Evolutionary conservation across 371 early-diverging fungal genomes (phyloP).

Genomic region (Syncephalastrum racemosum): DNA sequence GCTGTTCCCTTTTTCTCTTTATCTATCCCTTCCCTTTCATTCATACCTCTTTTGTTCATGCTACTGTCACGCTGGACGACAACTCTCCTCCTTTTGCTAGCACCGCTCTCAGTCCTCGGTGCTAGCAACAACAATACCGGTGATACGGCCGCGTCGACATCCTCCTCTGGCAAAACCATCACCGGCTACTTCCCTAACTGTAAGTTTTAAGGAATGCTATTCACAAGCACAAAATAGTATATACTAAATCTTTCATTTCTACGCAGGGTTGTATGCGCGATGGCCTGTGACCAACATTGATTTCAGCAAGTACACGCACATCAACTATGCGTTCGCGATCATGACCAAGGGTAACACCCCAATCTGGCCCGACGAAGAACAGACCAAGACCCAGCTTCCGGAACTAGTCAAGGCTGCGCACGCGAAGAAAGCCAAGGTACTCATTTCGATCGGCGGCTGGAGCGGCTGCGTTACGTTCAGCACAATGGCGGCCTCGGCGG

Average conservation of each 20-base stretch:
- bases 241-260: conserved; percentile 6
- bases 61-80: too few species aligned
- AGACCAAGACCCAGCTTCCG: conserved; percentile 24
- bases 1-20: too few species aligned
- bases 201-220: too few species aligned
- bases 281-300: conserved; percentile 38
- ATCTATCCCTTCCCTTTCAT: too few species aligned
- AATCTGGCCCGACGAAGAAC: conserved; percentile 27
- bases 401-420: conserved; percentile 50
- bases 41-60: too few species aligned
- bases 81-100: too few species aligned
- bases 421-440: conserved; percentile 45
- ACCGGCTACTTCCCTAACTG: conserved; percentile 42
- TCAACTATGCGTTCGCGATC: conserved; percentile 57
- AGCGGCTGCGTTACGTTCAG: conserved; percentile 37
- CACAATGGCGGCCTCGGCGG: conserved; percentile 45
- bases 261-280: conserved; percentile 21
- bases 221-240: neutral
- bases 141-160: too few species aligned
- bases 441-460: conserved; percentile 54
- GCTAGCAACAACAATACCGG: too few species aligned
- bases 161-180: conserved; percentile 9
- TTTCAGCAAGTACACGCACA: conserved; percentile 57
- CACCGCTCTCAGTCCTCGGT: too few species aligned
- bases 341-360: conserved; percentile 31